Percentiles rank a stretch among this genome's conserved stretches.
Conservation (phyloP, 1,284 basidiomycete species). For the Tylopilus orsonianus region DNA sequence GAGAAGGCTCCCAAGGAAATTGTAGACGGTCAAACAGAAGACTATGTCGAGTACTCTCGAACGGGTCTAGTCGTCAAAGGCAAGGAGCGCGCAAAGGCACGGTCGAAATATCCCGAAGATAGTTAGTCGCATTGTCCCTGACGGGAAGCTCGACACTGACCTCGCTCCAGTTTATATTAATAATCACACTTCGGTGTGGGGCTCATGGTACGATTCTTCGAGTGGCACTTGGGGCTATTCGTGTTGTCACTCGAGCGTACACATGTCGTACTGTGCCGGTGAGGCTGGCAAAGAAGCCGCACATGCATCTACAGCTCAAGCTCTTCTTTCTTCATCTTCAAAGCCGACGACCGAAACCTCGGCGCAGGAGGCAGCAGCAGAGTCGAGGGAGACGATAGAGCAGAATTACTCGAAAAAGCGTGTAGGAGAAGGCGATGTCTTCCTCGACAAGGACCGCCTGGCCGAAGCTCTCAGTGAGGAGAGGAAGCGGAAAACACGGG, state of each 20-base stretch:
- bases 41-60: conserved; percentile 96
- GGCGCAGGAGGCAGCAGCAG: conserved; percentile 31
- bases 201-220: conserved; percentile 85
- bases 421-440: conserved; percentile 73
- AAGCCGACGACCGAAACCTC: conserved; percentile 27
- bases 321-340: conserved; percentile 54
- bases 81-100: conserved; percentile 79
- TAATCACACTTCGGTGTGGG: conserved; percentile 95
- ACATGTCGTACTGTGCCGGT: conserved; percentile 93
- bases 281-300: conserved; percentile 83
- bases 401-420: conserved; percentile 67
- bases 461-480: conserved; percentile 75
- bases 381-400: conserved; percentile 48
- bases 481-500: conserved; percentile 69
- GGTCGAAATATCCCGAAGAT: conserved; percentile 95
- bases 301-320: conserved; percentile 66
- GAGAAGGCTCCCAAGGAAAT: conserved; percentile 87
- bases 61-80: conserved; percentile 92
- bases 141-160: conserved; percentile 6
- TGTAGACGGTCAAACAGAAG: conserved; percentile 90
- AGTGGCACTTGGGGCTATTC: conserved; percentile 87
- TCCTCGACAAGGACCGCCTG: conserved; percentile 68
- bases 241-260: conserved; percentile 89
- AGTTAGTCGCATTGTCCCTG: conserved; percentile 47
- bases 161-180: conserved; percentile 75